Percentiles rank a stretch among this genome's conserved stretches.
phyloP scores from a whole-genome alignment of 2,329 filamentous ascomycete species.

The Penicillium sp. region DNA sequence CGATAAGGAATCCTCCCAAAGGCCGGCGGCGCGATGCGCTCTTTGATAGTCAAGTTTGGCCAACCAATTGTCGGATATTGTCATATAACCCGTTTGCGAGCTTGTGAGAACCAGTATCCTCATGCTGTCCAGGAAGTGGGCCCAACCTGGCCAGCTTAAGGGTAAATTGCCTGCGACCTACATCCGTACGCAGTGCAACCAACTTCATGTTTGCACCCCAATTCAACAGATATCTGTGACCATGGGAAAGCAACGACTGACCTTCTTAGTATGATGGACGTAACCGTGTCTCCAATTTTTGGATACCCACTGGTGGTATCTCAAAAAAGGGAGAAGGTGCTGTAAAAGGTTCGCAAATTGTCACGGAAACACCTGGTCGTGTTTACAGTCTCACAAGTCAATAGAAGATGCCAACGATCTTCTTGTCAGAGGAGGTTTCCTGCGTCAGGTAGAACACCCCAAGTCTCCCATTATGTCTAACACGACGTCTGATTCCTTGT shows the following conservation, averaged over 20 bases:
- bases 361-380: slow-evolving; percentile 31
- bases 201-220: slow-evolving; percentile 33
- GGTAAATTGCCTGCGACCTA: slow-evolving; percentile 9
- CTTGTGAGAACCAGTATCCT: neutral
- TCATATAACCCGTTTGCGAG: neutral
- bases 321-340: slow-evolving; percentile 48
- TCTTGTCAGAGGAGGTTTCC: slow-evolving; percentile 64
- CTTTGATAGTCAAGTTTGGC: slow-evolving; percentile 6
- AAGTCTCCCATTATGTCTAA: neutral
- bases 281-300: slow-evolving; percentile 65
- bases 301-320: slow-evolving; percentile 70
- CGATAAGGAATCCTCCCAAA: slow-evolving; percentile 18
- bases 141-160: slow-evolving; percentile 20
- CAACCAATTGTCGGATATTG: slow-evolving; percentile 2
- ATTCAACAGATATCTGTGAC: neutral
- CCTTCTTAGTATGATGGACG: slow-evolving; percentile 48
- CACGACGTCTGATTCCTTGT: neutral
- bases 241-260: slow-evolving; percentile 9
- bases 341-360: slow-evolving; percentile 32
- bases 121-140: slow-evolving; percentile 26
- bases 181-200: slow-evolving; percentile 25
- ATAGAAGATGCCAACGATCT: slow-evolving; percentile 58
- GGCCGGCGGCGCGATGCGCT: slow-evolving; percentile 8
- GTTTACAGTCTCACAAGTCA: slow-evolving; percentile 8
- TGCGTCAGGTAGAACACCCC: slow-evolving; percentile 56